Evolutionary conservation across 495 filamentous ascomycete genomes (phyloP).

Genomic region (Corynascus novoguineensis): DNA sequence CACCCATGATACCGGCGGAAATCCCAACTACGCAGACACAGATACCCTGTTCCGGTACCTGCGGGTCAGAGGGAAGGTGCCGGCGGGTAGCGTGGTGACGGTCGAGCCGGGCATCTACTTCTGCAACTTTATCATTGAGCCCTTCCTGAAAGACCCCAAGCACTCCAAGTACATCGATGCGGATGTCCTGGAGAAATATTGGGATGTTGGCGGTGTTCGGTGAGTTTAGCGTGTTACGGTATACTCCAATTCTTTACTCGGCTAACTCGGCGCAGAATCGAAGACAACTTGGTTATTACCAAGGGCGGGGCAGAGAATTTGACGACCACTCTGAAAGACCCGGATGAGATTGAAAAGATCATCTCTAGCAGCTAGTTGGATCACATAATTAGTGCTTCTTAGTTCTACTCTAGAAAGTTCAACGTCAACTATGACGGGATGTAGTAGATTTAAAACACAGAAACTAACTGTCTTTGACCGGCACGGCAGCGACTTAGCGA

Average conservation of each 20-base stretch:
- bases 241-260: no score
- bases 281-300: slow-evolving; percentile 74
- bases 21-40: slow-evolving; percentile 75
- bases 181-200: slow-evolving; percentile 71
- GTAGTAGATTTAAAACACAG: no score
- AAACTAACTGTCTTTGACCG: no score
- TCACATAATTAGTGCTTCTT: no score
- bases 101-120: slow-evolving; percentile 95
- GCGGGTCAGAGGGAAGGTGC: slow-evolving; percentile 69
- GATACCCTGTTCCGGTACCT: slow-evolving; percentile 85
- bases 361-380: slow-evolving; percentile 37
- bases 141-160: slow-evolving; percentile 64
- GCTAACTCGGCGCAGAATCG: slow-evolving; percentile 35
- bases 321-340: slow-evolving; percentile 68
- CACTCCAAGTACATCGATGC: slow-evolving; percentile 68
- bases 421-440: no score
- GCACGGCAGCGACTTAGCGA: no score
- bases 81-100: slow-evolving; percentile 74
- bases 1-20: slow-evolving; percentile 86
- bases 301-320: slow-evolving; percentile 72
- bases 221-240: slow-evolving; percentile 18
- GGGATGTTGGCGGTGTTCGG: slow-evolving; percentile 83
- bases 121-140: slow-evolving; percentile 85
- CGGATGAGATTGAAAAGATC: slow-evolving; percentile 62
- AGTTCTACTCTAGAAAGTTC: no score